Evolutionary conservation across 257 asterid species (phyloP), one percentile per base, ranked within the genome.

Genomic region (Craterostigma plantagineum): DNA sequence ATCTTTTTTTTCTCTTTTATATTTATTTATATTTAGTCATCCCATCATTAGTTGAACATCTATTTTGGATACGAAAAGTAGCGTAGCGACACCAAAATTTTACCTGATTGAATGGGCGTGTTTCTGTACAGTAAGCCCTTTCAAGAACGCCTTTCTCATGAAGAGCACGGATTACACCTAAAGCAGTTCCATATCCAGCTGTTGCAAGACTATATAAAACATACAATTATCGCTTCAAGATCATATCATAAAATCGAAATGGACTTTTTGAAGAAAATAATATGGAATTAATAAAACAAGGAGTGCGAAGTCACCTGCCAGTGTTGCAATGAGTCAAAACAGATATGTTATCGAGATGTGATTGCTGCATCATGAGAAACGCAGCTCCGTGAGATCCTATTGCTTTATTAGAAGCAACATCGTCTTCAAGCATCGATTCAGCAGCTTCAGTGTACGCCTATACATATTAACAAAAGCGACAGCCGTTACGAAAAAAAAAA

Each of bases 111-210:
- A 82, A 87, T 33, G 98, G 98, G 35, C 98, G 93, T 33, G 98
- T 82, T 59, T 87, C 95, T 8, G 98, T 82, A 61, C 98, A 87
- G 57, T 76, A 87, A 46, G 92, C 93, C 64, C 91, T 71, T 69
- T 67, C 92, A 18, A 87, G 65, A 57, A 67, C 63, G 42, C 79
- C 92, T 30, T 54, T 58, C 51, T 72, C 77, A 51, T 87, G 73
- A 51, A 87, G 82, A 38, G 95, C 72, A 49, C 98, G 90, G 48
- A 87, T 87, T 56, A 87, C 95, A 13, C 98, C 98, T 23, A 87
- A 59, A 63, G 98, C 97, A 59, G 97, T 87, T 65, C 97, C 97
- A 71, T 79, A 87, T 60, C 97, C 97, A 64, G 95, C 95, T 41
- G 97, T 87, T 37, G 97, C 97, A 44, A 87, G 81, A 52, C 95